Evolutionary conservation across 2,329 filamentous ascomycete species (phyloP).

Genomic region (Claviceps arundinis): DNA sequence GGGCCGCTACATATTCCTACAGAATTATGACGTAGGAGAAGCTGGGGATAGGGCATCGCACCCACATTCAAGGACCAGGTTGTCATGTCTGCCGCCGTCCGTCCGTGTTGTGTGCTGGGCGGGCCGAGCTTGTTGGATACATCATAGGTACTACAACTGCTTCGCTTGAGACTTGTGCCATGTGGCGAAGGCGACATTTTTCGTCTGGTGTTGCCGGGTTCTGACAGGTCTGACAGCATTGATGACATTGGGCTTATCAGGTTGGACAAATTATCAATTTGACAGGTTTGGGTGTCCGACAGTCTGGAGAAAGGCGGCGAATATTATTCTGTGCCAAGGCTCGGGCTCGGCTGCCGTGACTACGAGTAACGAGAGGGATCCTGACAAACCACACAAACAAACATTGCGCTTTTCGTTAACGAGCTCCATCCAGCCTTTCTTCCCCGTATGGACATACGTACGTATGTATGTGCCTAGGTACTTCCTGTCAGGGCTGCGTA

Average conservation of each 20-base stretch:
- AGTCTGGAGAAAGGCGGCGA: not conserved
- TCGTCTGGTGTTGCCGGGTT: not conserved
- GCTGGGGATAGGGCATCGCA: not conserved
- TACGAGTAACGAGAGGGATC: not conserved
- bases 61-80: not conserved
- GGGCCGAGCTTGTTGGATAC: not conserved
- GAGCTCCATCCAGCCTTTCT: no score
- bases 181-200: not conserved
- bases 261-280: no score
- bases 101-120: not conserved
- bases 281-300: no score
- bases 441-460: no score
- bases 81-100: not conserved
- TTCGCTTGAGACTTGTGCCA: not conserved
- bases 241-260: no score
- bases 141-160: no score
- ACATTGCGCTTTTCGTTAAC: no score
- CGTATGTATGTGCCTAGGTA: no score
- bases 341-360: not conserved
- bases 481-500: no score
- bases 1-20: conserved; percentile 5
- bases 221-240: no score
- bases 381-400: not conserved
- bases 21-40: conserved; percentile 8
- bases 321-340: not conserved